A percentile compares a stretch with the other conserved stretches of the same genome.
These are phyloP conservation scores for Fusarium floridanum DNA, from an alignment of 2,329 filamentous ascomycete species.

Conservation along the genomic window DNA sequence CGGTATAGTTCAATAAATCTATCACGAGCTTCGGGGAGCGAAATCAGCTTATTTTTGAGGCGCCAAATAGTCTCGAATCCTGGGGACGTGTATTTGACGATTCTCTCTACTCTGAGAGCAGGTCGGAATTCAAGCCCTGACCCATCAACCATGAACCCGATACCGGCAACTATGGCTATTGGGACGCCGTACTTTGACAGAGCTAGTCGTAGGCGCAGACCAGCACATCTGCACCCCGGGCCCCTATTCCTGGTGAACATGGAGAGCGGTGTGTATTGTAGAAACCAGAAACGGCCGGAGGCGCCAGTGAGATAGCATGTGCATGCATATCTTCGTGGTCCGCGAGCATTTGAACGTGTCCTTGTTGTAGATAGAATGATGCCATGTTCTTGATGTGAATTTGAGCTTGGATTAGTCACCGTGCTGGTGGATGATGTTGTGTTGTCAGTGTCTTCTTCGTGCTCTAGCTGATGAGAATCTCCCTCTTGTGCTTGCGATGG, in stretches of 20 bases:
- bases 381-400: background rate
- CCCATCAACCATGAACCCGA: background rate
- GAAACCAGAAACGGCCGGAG: background rate
- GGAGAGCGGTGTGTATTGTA: background rate
- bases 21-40: rapidly evolving
- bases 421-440: background rate
- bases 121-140: background rate
- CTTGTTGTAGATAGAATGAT: background rate
- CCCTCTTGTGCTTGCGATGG: background rate
- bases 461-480: background rate
- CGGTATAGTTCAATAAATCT: background rate
- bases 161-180: background rate
- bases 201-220: background rate
- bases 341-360: background rate
- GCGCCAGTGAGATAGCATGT: background rate
- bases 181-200: background rate
- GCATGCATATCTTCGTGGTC: background rate
- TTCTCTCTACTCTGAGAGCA: background rate
- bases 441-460: background rate
- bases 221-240: background rate
- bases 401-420: background rate
- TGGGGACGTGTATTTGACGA: background rate
- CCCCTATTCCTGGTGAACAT: rapidly evolving
- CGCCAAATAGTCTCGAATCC: background rate
- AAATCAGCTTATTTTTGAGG: rapidly evolving